Conservation (phyloP, 2,329 filamentous ascomycete species). For the Claviceps pazoutovae region DNA sequence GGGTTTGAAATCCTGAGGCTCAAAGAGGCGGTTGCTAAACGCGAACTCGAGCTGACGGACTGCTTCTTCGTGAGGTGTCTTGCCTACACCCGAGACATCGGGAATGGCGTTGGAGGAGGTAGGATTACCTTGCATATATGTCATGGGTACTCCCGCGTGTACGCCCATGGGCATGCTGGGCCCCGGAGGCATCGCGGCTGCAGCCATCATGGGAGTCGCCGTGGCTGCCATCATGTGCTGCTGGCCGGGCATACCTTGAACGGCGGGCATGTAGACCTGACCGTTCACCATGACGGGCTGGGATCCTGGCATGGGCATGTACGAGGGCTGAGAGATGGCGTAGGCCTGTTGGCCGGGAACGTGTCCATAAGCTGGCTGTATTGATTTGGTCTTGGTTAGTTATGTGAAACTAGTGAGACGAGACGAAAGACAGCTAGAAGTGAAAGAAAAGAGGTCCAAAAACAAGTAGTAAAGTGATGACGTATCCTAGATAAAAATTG, state of each 20-base stretch:
- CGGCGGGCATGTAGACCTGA: slow-evolving; percentile 12
- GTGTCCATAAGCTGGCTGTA: slow-evolving; percentile 19
- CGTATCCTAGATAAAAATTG: neutral
- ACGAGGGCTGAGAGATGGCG: slow-evolving; percentile 17
- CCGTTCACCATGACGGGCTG: slow-evolving; percentile 21
- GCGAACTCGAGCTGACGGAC: slow-evolving; percentile 35
- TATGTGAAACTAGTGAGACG: neutral
- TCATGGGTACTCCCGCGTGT: slow-evolving; percentile 12
- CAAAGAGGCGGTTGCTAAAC: slow-evolving; percentile 34
- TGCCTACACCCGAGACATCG: slow-evolving; percentile 39
- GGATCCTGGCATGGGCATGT: slow-evolving; percentile 9
- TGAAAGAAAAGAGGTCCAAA: slow-evolving; percentile 3
- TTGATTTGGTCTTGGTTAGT: slow-evolving; percentile 7
- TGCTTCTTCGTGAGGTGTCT: slow-evolving; percentile 33
- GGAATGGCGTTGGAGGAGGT: slow-evolving; percentile 14
- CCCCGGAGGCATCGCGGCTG: slow-evolving; percentile 1
- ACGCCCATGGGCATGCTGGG: slow-evolving; percentile 12
- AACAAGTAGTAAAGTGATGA: neutral
- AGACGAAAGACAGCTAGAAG: neutral
- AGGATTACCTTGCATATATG: slow-evolving; percentile 27
- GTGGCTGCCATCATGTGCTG: neutral
- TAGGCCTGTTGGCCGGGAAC: slow-evolving; percentile 18
- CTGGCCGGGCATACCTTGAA: slow-evolving; percentile 14
- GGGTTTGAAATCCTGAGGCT: slow-evolving; percentile 50
- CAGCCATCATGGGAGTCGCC: slow-evolving; percentile 13